Conservation (phyloP, 306 rosid species). For the Geum urbanum region DNA sequence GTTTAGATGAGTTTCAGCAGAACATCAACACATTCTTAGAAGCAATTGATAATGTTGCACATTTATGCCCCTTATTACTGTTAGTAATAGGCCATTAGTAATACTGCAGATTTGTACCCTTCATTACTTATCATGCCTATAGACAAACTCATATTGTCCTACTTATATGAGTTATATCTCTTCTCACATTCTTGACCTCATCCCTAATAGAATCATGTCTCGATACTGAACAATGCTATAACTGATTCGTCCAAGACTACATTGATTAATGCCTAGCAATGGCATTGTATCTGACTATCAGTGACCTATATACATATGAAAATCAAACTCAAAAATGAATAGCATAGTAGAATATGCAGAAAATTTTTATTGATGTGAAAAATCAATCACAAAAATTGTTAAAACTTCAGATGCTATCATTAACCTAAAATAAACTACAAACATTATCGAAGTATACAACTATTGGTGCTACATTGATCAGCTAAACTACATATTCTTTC, state of each 20-base stretch:
- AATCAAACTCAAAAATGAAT: background rate
- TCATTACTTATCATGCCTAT: background rate
- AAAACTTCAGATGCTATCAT: background rate
- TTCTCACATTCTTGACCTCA: background rate
- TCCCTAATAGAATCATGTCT: background rate
- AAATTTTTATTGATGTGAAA: background rate
- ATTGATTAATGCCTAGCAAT: background rate
- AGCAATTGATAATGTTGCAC: background rate
- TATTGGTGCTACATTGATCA: too few species aligned
- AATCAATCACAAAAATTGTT: background rate
- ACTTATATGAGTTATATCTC: background rate
- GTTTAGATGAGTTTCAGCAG: background rate
- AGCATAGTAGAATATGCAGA: background rate
- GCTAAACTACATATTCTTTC: too few species aligned
- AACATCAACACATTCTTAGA: slow-evolving; percentile 1
- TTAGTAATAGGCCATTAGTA: background rate
- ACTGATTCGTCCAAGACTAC: background rate
- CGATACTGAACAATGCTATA: background rate
- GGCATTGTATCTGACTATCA: background rate
- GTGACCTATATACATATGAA: background rate
- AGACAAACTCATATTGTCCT: background rate
- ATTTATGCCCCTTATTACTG: background rate
- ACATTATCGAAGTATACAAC: too few species aligned
- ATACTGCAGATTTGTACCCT: too few species aligned
- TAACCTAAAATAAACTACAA: too few species aligned